Evolutionary conservation across 192 early-diverging fungal species (phyloP).

Genomic region (Martensiomyces pterosporus): DNA sequence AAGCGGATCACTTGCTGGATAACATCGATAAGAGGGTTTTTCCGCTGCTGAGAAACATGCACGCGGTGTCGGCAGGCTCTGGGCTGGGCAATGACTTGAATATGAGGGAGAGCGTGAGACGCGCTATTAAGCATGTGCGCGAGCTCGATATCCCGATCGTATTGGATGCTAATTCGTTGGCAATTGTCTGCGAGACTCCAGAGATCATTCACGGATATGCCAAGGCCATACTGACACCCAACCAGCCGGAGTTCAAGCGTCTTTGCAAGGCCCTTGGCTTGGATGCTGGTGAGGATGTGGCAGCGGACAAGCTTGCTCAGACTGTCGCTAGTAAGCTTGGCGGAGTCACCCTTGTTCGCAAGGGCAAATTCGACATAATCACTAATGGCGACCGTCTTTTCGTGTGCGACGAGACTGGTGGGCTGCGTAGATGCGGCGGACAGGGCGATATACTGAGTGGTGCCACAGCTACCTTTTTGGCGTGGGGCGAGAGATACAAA

Average conservation of each 20-base stretch:
- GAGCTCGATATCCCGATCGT: slow-evolving; percentile 67
- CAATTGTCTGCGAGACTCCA: slow-evolving; percentile 66
- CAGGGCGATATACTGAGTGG: slow-evolving; percentile 95
- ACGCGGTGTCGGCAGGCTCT: slow-evolving; percentile 88
- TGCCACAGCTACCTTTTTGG: slow-evolving; percentile 74
- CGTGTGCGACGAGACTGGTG: slow-evolving; percentile 61
- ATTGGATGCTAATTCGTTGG: slow-evolving; percentile 92
- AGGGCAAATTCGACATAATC: slow-evolving; percentile 73
- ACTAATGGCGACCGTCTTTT: slow-evolving; percentile 66
- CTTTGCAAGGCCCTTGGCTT: slow-evolving; percentile 58
- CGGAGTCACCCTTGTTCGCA: slow-evolving; percentile 75
- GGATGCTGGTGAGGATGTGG: slow-evolving; percentile 10
- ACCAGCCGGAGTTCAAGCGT: slow-evolving; percentile 77
- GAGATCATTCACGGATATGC: slow-evolving; percentile 67
- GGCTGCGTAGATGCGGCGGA: slow-evolving; percentile 85
- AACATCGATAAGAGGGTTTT: slow-evolving; percentile 51
- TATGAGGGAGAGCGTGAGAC: slow-evolving; percentile 62
- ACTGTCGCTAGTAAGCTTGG: slow-evolving; percentile 64
- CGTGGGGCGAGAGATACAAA: slow-evolving; percentile 74
- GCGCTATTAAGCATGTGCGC: slow-evolving; percentile 66
- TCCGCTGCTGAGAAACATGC: slow-evolving; percentile 60
- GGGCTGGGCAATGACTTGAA: slow-evolving; percentile 76
- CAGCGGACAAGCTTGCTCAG: slow-evolving; percentile 37
- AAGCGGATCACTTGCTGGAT: slow-evolving; percentile 11
- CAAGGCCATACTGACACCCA: slow-evolving; percentile 81